These are phyloP conservation scores for Alternaria ethzedia DNA, from an alignment of 2,329 filamentous ascomycete genomes.

Conservation along the genomic window DNA sequence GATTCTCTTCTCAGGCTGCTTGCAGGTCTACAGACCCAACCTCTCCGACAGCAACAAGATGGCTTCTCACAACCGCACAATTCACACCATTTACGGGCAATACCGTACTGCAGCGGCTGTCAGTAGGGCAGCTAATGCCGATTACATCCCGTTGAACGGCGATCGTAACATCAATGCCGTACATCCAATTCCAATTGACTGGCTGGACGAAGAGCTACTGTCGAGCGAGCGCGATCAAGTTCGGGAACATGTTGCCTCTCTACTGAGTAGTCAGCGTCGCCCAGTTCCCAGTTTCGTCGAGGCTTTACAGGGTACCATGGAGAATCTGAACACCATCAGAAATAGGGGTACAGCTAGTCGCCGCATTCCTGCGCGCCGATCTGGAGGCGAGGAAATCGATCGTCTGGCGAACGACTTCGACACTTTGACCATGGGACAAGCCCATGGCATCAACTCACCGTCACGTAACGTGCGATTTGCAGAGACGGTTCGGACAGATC, in stretches of 20 bases:
- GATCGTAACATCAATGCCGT: not conserved
- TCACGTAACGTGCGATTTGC: not conserved
- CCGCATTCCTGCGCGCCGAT: not conserved
- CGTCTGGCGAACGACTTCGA: not conserved
- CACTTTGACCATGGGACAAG: not conserved
- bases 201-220: not conserved
- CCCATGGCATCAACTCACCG: not conserved
- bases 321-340: not conserved
- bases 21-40: not conserved
- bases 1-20: not conserved
- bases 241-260: not conserved
- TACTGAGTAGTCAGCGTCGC: not conserved
- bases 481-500: not conserved
- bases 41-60: not conserved
- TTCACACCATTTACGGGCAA: not conserved
- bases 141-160: not conserved
- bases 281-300: not conserved
- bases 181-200: not conserved
- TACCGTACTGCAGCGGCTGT: not conserved
- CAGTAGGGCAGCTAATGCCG: not conserved
- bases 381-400: not conserved
- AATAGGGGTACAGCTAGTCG: not conserved
- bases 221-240: not conserved
- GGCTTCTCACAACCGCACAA: accelerated
- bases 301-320: not conserved